Evolutionary conservation across 495 filamentous ascomycete species (phyloP).

Genomic region (Penicillium crystallinum): DNA sequence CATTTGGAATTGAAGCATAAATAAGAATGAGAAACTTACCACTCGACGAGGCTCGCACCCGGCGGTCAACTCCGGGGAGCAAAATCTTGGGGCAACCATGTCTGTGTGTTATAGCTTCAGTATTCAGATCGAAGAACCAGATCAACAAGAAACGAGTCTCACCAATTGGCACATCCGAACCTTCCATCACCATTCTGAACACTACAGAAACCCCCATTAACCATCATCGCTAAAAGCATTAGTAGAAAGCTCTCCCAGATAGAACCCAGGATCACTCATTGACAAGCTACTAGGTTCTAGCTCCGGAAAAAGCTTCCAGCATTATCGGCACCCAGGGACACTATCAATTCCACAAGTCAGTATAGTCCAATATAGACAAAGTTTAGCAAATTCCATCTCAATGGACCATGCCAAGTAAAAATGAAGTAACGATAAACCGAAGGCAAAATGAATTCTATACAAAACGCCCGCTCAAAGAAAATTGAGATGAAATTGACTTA

Average conservation of each 20-base stretch:
- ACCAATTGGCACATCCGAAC: background rate
- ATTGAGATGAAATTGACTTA: background rate
- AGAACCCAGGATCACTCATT: background rate
- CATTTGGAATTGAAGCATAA: background rate
- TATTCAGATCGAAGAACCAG: background rate
- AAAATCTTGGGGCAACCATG: background rate
- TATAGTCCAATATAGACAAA: background rate
- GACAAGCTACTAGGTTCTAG: background rate
- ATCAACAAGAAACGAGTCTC: background rate
- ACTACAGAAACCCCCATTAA: background rate
- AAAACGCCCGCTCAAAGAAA: background rate
- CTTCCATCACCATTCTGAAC: background rate
- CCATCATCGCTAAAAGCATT: background rate
- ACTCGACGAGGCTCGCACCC: background rate
- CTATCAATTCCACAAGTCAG: background rate
- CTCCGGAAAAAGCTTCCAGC: background rate
- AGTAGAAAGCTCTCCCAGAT: background rate
- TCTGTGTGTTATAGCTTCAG: background rate
- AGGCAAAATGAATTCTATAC: background rate
- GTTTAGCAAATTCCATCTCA: background rate
- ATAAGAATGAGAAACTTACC: background rate
- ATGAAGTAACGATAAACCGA: background rate
- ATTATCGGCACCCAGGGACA: background rate
- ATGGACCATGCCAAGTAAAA: background rate
- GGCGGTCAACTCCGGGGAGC: background rate